These are phyloP conservation scores for Ascodesmis nigricans DNA, from an alignment of 495 filamentous ascomycete genomes.

Conservation along the genomic window DNA sequence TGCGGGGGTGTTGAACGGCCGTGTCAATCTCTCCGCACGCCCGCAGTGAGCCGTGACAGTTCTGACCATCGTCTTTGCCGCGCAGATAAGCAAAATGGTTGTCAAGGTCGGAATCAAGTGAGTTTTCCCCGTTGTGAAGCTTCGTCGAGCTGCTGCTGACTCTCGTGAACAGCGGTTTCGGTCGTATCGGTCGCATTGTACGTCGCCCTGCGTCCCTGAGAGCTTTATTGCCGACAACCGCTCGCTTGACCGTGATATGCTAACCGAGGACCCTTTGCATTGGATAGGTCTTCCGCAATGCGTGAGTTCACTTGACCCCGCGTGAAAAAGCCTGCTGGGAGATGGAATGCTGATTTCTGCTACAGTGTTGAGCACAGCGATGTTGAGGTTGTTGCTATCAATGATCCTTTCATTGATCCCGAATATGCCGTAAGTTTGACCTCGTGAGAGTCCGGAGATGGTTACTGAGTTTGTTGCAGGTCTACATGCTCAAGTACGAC, in stretches of 20 bases:
- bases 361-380: constrained; percentile 63
- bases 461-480: too few species aligned
- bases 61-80: too few species aligned
- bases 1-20: too few species aligned
- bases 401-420: constrained; percentile 98
- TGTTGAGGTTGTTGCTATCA: constrained; percentile 83
- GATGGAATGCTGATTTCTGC: constrained; percentile 22
- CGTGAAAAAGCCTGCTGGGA: too few species aligned
- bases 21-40: too few species aligned
- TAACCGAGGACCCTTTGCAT: too few species aligned
- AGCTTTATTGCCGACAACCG: too few species aligned
- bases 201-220: too few species aligned
- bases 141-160: constrained; percentile 6
- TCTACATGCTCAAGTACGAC: constrained; percentile 99
- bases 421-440: constrained; percentile 71
- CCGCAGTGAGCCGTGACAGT: too few species aligned
- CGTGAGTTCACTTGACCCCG: constrained; percentile 31
- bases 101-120: constrained; percentile 21
- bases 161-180: constrained; percentile 69
- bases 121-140: constrained; percentile 1
- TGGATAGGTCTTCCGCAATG: constrained; percentile 49
- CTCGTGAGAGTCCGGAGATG: too few species aligned
- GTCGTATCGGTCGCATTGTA: constrained; percentile 95
- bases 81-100: constrained; percentile 20
- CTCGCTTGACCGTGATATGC: too few species aligned